Evolutionary conservation across 2,329 filamentous ascomycete genomes (phyloP).

Genomic region (Tolypocladium pustulatum): DNA sequence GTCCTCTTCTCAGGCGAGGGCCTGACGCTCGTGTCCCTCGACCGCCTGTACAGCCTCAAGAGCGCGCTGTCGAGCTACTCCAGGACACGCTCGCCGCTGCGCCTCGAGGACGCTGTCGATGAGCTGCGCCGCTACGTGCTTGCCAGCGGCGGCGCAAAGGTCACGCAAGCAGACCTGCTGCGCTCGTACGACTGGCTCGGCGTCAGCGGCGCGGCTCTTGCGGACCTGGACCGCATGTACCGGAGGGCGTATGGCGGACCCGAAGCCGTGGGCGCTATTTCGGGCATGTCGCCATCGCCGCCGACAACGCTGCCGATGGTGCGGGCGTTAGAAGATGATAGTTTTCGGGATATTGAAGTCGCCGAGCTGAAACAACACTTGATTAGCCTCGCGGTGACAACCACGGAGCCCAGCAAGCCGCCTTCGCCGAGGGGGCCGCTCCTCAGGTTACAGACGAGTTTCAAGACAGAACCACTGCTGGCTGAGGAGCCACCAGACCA

Average conservation of each 20-base stretch:
- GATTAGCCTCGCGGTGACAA: constrained; percentile 15
- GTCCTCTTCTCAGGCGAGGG: constrained; percentile 49
- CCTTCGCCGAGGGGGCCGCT: constrained; percentile 16
- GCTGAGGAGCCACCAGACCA: not conserved
- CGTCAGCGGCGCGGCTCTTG: constrained; percentile 36
- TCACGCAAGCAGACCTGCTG: constrained; percentile 40
- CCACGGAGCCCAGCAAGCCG: constrained; percentile 9
- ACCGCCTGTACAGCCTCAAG: constrained; percentile 56
- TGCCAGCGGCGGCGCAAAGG: constrained; percentile 35
- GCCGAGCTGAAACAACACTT: constrained; percentile 5
- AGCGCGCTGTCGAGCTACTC: constrained; percentile 47
- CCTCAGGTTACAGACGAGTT: constrained; percentile 35
- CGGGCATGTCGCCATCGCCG: constrained; percentile 16
- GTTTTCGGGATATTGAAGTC: constrained; percentile 11
- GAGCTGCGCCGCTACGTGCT: constrained; percentile 51
- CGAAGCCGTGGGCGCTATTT: constrained; percentile 34
- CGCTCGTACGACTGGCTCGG: constrained; percentile 48
- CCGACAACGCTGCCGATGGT: constrained; percentile 8
- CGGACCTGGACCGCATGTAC: constrained; percentile 47
- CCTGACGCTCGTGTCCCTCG: constrained; percentile 48
- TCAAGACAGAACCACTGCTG: constrained; percentile 10
- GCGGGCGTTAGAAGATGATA: constrained; percentile 3
- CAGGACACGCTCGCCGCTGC: constrained; percentile 28
- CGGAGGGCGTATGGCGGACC: constrained; percentile 43
- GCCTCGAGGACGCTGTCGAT: constrained; percentile 51